Evolutionary conservation across 2,329 filamentous ascomycete genomes (phyloP).

Genomic region (Blastomyces silverae): DNA sequence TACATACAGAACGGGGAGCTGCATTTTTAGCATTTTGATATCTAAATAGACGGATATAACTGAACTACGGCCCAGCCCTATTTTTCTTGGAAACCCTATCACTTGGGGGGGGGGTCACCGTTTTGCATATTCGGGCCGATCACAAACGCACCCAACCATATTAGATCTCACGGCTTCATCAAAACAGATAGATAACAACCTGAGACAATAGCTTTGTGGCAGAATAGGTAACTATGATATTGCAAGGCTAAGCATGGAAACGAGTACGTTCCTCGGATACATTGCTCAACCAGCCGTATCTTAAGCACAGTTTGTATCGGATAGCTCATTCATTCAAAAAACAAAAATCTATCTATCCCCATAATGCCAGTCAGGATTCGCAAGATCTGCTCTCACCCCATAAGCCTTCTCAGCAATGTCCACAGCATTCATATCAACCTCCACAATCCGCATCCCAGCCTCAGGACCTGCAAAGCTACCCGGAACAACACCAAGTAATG

Average conservation of each 20-base stretch:
- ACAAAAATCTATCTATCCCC: background rate
- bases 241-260: background rate
- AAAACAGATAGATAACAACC: background rate
- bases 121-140: background rate
- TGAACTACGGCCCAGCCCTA: too few species aligned
- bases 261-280: background rate
- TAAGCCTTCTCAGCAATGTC: constrained; percentile 37
- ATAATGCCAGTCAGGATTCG: constrained; percentile 10
- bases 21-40: too few species aligned
- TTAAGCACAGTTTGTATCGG: background rate
- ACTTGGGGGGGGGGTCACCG: too few species aligned
- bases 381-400: constrained; percentile 4
- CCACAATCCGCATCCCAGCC: constrained; percentile 34
- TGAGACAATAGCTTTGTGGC: background rate
- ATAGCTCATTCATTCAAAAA: background rate
- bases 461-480: constrained; percentile 43
- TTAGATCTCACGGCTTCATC: background rate
- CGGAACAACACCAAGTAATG: constrained; percentile 44
- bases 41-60: too few species aligned
- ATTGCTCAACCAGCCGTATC: background rate
- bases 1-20: too few species aligned
- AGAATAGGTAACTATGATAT: too few species aligned
- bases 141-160: background rate
- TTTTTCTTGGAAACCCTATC: too few species aligned
- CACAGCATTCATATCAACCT: constrained; percentile 48